A percentile compares a stretch with the other conserved stretches of the same genome.
These are phyloP conservation scores for Pestalotiopsis sp. DNA, from an alignment of 2,329 filamentous ascomycete species.

Conservation along the genomic window DNA sequence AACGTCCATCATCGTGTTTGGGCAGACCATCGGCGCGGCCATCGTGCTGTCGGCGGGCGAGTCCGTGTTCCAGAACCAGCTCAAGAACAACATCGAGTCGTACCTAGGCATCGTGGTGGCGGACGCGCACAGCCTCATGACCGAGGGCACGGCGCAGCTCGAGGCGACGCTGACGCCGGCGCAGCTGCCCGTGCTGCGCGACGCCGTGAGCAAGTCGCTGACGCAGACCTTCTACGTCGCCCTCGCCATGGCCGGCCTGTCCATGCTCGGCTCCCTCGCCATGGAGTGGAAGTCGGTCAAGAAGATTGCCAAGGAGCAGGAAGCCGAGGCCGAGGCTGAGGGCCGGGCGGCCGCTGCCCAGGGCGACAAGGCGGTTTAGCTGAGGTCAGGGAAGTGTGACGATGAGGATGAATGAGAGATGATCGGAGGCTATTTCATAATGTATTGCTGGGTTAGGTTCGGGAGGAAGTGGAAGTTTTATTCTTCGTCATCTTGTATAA, in stretches of 20 bases:
- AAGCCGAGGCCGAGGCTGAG: not conserved
- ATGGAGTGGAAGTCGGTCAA: constrained; percentile 16
- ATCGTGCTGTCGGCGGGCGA: not conserved
- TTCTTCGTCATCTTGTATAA: not conserved
- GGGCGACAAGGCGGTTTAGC: not conserved
- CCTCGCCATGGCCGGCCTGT: constrained; percentile 12
- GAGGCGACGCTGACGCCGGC: not conserved
- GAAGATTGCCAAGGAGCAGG: not conserved
- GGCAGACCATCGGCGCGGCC: constrained; percentile 7
- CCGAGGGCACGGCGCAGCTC: not conserved
- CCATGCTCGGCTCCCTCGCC: constrained; percentile 11
- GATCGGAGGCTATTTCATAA: not conserved
- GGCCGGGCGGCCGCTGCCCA: not conserved
- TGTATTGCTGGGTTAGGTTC: not conserved
- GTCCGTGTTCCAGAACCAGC: constrained; percentile 7
- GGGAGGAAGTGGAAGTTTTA: not conserved
- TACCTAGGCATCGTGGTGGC: constrained; percentile 12
- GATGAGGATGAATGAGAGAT: not conserved
- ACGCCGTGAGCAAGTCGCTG: constrained; percentile 10
- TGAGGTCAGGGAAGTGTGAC: accelerated
- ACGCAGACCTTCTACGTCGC: constrained; percentile 14
- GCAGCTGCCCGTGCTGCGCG: constrained; percentile 2
- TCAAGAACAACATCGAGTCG: constrained; percentile 11
- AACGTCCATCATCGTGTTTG: constrained; percentile 5
- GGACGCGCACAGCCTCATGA: constrained; percentile 8